A percentile compares a stretch with the other conserved stretches of the same genome.
These are phyloP conservation scores for Cyamopsis tetragonoloba DNA, from an alignment of 306 rosid species.

Conservation along the genomic window DNA sequence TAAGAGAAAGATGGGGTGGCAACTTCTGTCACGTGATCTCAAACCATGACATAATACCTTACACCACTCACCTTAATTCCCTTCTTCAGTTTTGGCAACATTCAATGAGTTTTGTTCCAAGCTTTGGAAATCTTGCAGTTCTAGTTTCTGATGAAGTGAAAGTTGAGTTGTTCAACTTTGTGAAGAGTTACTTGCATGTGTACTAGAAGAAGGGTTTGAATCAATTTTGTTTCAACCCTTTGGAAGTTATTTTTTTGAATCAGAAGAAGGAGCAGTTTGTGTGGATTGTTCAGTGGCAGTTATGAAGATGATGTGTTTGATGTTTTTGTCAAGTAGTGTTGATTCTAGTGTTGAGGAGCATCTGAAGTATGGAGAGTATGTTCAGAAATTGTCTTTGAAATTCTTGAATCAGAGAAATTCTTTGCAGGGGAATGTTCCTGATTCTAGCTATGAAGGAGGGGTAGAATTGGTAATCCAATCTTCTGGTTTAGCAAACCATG, in stretches of 20 bases:
- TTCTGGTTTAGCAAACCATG: slow-evolving; percentile 52
- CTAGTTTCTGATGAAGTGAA: slow-evolving; percentile 35
- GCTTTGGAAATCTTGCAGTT: slow-evolving; percentile 27
- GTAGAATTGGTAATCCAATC: slow-evolving; percentile 57
- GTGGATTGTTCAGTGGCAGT: slow-evolving; percentile 51
- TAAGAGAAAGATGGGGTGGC: slow-evolving; percentile 68
- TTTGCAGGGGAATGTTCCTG: slow-evolving; percentile 29
- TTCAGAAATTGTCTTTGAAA: slow-evolving; percentile 34
- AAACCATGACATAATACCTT: slow-evolving; percentile 53
- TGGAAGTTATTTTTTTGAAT: slow-evolving; percentile 61
- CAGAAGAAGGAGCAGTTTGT: slow-evolving; percentile 60
- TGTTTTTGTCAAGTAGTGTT: slow-evolving; percentile 38
- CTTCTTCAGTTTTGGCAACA: slow-evolving; percentile 53
- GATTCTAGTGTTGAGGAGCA: slow-evolving; percentile 48
- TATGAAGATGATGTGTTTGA: slow-evolving; percentile 56
- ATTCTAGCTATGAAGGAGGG: slow-evolving; percentile 65
- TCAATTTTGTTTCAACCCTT: slow-evolving; percentile 48
- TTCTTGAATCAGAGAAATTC: slow-evolving; percentile 36
- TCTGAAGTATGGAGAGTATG: slow-evolving; percentile 62
- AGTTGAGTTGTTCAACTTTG: slow-evolving; percentile 29
- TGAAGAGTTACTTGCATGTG: slow-evolving; percentile 34
- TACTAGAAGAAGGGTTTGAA: slow-evolving; percentile 33
- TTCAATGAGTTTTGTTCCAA: slow-evolving; percentile 45
- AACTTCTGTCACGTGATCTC: slow-evolving; percentile 66
- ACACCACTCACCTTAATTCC: slow-evolving; percentile 37